Percentiles rank a stretch among this genome's conserved stretches.
phyloP scores from a whole-genome alignment of 345 rosid genomes.

The Capsella bursapastoris region DNA sequence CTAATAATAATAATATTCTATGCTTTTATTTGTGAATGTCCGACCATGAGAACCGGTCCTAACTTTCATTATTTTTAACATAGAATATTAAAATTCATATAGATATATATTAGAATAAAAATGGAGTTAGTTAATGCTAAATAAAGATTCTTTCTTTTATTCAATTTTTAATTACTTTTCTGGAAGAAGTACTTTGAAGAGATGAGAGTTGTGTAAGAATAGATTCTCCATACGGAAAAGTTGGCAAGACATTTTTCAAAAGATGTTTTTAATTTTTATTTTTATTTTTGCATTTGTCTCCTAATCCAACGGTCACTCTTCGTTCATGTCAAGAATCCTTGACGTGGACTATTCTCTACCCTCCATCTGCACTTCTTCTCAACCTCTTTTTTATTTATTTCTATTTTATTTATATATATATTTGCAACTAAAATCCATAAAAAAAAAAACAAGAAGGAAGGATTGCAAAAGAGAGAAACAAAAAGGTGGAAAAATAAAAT shows the following conservation, averaged over 20 bases:
- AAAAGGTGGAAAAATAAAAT: neutral
- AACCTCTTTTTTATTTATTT: slow-evolving; percentile 28
- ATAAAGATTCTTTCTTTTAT: slow-evolving; percentile 32
- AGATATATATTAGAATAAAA: neutral
- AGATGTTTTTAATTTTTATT: neutral
- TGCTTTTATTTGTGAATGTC: slow-evolving; percentile 31
- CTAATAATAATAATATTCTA: slow-evolving; percentile 22
- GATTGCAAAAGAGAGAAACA: neutral
- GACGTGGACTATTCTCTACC: slow-evolving; percentile 36
- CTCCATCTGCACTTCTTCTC: slow-evolving; percentile 16
- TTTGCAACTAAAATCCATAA: slow-evolving; percentile 5
- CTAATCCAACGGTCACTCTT: slow-evolving; percentile 28
- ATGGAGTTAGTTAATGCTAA: slow-evolving; percentile 28
- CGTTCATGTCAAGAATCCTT: neutral
- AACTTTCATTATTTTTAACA: neutral
- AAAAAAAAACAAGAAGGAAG: neutral
- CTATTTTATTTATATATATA: neutral
- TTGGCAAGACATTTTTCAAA: slow-evolving; percentile 23
- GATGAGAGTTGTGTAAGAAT: slow-evolving; percentile 42
- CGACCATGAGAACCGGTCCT: slow-evolving; percentile 45
- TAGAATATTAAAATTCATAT: slow-evolving; percentile 8
- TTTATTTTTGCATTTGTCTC: neutral
- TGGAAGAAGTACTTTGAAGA: slow-evolving; percentile 27
- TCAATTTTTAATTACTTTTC: neutral
- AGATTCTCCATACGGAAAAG: slow-evolving; percentile 46